Evolutionary conservation across 1,139 yeast genomes (phyloP).

Genomic region (Diutina pseudorugosa): DNA sequence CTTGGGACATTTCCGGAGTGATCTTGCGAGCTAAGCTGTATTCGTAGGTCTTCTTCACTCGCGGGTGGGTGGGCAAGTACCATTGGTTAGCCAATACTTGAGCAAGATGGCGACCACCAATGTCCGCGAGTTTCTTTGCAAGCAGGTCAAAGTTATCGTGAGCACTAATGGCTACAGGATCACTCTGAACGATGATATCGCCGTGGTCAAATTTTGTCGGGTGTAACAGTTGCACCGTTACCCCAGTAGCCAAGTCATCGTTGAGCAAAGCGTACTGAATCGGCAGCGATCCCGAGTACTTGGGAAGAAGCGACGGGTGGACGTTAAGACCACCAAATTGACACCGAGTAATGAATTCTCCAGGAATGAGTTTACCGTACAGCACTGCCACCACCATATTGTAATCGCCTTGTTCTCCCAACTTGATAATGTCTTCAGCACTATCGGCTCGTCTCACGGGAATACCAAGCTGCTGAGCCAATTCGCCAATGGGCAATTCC

Average conservation of each 20-base stretch:
- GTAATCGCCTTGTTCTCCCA: conserved; percentile 18
- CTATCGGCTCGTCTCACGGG: conserved; percentile 47
- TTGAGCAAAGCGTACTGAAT: conserved; percentile 68
- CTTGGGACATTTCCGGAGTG: conserved; percentile 22
- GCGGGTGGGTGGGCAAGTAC: neutral
- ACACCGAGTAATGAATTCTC: conserved; percentile 32
- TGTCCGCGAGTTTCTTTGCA: conserved; percentile 34
- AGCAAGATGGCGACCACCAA: conserved; percentile 50
- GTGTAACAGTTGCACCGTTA: conserved; percentile 80
- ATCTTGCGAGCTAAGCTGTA: conserved; percentile 49
- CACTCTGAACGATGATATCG: conserved; percentile 48
- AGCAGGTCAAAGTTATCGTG: conserved; percentile 33
- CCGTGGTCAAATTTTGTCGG: conserved; percentile 84
- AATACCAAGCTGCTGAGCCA: conserved; percentile 11
- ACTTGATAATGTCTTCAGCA: conserved; percentile 33
- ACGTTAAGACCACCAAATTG: conserved; percentile 71
- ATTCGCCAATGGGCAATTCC: conserved; percentile 45
- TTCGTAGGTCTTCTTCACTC: conserved; percentile 5
- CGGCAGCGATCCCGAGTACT: conserved; percentile 84
- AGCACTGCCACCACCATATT: conserved; percentile 81
- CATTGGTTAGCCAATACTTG: conserved; percentile 24
- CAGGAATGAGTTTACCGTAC: conserved; percentile 73
- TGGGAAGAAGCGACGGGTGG: conserved; percentile 85
- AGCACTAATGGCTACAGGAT: conserved; percentile 21
- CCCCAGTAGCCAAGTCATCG: conserved; percentile 58